These are phyloP conservation scores for Mortierella antarctica DNA, from an alignment of 192 early-diverging fungal species.

Conservation along the genomic window DNA sequence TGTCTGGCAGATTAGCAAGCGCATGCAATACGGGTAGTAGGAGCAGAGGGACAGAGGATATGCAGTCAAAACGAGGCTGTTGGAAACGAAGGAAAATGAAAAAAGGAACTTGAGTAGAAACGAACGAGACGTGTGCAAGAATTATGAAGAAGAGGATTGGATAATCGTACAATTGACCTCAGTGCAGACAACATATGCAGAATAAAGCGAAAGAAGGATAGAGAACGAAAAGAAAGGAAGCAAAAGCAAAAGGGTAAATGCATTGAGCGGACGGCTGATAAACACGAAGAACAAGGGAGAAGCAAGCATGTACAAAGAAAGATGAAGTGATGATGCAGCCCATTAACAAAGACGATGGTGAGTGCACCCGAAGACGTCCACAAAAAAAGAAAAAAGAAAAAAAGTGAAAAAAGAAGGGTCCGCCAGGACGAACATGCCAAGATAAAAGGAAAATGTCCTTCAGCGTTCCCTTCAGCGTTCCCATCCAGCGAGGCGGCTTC, in stretches of 20 bases:
- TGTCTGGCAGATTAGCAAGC: too few relatives aligned
- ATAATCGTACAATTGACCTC: neutral
- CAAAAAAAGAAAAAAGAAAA: neutral
- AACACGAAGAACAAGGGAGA: too few relatives aligned
- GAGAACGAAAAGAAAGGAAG: neutral
- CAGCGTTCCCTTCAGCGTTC: constrained; percentile 8
- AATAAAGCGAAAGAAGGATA: neutral
- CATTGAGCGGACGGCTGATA: too few relatives aligned
- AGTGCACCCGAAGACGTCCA: neutral
- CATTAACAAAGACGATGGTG: too few relatives aligned
- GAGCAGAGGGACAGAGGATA: neutral
- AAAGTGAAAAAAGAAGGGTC: constrained; percentile 3
- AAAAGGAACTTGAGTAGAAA: neutral
- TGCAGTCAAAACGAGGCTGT: neutral
- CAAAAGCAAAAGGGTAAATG: neutral
- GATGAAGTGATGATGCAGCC: too few relatives aligned
- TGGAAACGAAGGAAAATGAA: neutral
- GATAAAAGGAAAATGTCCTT: neutral
- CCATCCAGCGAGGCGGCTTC: constrained; percentile 19
- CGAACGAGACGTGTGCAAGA: neutral
- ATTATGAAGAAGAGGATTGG: neutral
- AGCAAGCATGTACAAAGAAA: too few relatives aligned
- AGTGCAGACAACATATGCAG: neutral
- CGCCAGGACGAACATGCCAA: neutral
- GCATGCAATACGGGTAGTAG: too few relatives aligned